A percentile compares a stretch with the other conserved stretches of the same genome.
Conservation (phyloP, 2,329 filamentous ascomycete genomes). For the Pseudocercospora ulei region DNA sequence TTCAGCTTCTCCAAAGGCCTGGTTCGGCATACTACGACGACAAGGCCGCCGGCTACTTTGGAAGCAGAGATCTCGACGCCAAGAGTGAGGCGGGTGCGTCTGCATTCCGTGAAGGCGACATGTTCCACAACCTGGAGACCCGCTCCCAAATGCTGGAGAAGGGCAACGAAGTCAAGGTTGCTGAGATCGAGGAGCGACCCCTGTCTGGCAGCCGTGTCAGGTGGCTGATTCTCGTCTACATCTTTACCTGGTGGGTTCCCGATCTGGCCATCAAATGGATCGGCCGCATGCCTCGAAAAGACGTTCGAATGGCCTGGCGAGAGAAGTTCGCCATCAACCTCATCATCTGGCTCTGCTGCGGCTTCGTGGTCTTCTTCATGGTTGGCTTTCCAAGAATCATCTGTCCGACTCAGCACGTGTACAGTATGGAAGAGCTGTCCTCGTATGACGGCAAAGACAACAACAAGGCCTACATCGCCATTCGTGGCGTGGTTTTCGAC, state of each 20-base stretch:
- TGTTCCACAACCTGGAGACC: constrained; percentile 96
- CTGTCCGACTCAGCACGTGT: constrained; percentile 86
- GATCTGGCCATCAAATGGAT: constrained; percentile 68
- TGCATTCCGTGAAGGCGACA: constrained; percentile 84
- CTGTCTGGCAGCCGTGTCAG: constrained; percentile 73
- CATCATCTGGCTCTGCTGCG: constrained; percentile 84
- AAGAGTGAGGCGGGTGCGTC: constrained; percentile 87
- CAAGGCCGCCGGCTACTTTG: constrained; percentile 74
- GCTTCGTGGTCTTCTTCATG: constrained; percentile 75
- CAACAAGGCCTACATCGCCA: constrained; percentile 59
- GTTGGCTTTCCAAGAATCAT: constrained; percentile 76
- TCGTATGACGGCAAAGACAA: constrained; percentile 61
- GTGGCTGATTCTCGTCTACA: constrained; percentile 76
- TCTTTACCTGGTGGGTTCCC: constrained; percentile 78
- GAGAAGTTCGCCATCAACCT: constrained; percentile 98
- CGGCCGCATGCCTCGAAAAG: constrained; percentile 81
- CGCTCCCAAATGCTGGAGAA: constrained; percentile 91
- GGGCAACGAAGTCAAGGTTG: constrained; percentile 78
- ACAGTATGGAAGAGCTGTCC: constrained; percentile 64
- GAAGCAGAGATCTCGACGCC: constrained; percentile 64
- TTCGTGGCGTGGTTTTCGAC: constrained; percentile 84
- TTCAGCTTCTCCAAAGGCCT: constrained; percentile 47
- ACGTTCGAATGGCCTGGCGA: constrained; percentile 85
- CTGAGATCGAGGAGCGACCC: constrained; percentile 77
- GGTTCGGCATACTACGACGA: constrained; percentile 57